A percentile compares a stretch with the other conserved stretches of the same genome.
These are phyloP conservation scores for Vitis amurensis DNA, from an alignment of 164 flowering plant species.

Conservation along the genomic window DNA sequence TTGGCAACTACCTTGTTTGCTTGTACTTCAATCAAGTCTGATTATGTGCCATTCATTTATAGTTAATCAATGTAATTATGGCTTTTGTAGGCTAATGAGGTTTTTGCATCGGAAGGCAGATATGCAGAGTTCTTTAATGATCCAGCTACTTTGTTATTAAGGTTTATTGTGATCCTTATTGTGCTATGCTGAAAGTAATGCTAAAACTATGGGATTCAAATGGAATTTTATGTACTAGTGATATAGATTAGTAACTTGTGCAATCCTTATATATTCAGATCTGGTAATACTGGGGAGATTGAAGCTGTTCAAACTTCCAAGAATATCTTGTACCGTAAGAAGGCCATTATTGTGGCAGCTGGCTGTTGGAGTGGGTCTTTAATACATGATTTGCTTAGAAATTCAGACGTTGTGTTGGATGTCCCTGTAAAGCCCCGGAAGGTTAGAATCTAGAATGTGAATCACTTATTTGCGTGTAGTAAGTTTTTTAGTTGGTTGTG, in stretches of 20 bases:
- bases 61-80: slow-evolving; percentile 4
- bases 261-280: slow-evolving; percentile 36
- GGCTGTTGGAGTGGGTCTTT: slow-evolving; percentile 96
- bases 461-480: slow-evolving; percentile 4
- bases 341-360: slow-evolving; percentile 79
- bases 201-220: neutral
- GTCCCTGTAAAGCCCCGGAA: slow-evolving; percentile 91
- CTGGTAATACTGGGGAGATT: slow-evolving; percentile 53
- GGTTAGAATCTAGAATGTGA: slow-evolving; percentile 41
- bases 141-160: slow-evolving; percentile 65
- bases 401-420: slow-evolving; percentile 42
- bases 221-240: neutral
- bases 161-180: slow-evolving; percentile 37
- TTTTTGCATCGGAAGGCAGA: slow-evolving; percentile 62
- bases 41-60: neutral
- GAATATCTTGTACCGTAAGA: slow-evolving; percentile 52
- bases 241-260: neutral
- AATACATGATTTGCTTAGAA: slow-evolving; percentile 52
- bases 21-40: neutral
- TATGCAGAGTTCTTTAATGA: slow-evolving; percentile 86
- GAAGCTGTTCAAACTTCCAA: slow-evolving; percentile 73
- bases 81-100: slow-evolving; percentile 61
- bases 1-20: neutral
- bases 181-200: neutral
- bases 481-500: neutral